These are phyloP conservation scores for Xylaria sp. DNA, from an alignment of 2,329 filamentous ascomycete genomes.

Conservation along the genomic window DNA sequence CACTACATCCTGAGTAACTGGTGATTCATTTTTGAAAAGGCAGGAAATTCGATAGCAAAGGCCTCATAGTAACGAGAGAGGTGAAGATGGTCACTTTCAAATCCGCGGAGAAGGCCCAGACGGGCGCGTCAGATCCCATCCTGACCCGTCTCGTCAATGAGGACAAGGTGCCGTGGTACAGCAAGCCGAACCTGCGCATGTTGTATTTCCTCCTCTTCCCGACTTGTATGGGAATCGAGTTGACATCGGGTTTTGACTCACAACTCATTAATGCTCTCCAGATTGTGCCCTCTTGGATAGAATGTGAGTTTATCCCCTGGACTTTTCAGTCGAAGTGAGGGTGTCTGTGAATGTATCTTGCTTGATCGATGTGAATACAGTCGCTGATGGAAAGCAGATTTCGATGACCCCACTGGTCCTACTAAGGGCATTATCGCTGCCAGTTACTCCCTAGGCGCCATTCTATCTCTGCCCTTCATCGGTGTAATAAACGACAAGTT, in stretches of 20 bases:
- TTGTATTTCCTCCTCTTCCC: slow-evolving; percentile 69
- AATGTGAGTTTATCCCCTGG: slow-evolving; percentile 46
- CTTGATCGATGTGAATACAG: neutral
- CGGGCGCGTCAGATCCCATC: slow-evolving; percentile 50
- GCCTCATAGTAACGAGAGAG: neutral
- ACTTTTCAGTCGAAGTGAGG: neutral
- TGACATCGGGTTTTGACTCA: slow-evolving; percentile 58
- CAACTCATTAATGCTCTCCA: slow-evolving; percentile 59
- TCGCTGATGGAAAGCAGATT: slow-evolving; percentile 48
- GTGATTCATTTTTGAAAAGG: neutral
- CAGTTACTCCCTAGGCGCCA: slow-evolving; percentile 68
- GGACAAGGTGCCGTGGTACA: slow-evolving; percentile 62
- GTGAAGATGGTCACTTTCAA: slow-evolving; percentile 39
- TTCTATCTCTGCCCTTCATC: slow-evolving; percentile 67
- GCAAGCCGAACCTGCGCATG: slow-evolving; percentile 66
- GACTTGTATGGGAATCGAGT: slow-evolving; percentile 69
- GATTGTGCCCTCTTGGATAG: slow-evolving; percentile 51
- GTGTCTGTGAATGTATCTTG: neutral
- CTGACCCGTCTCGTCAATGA: slow-evolving; percentile 52
- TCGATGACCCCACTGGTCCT: slow-evolving; percentile 56
- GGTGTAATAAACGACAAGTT: slow-evolving; percentile 64
- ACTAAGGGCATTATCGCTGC: slow-evolving; percentile 66
- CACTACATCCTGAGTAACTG: neutral
- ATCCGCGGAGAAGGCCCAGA: slow-evolving; percentile 36
- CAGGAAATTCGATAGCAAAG: neutral